These are phyloP conservation scores for Chondrus crispus DNA, from an alignment of 23 red algal genomes.

Conservation along the genomic window DNA sequence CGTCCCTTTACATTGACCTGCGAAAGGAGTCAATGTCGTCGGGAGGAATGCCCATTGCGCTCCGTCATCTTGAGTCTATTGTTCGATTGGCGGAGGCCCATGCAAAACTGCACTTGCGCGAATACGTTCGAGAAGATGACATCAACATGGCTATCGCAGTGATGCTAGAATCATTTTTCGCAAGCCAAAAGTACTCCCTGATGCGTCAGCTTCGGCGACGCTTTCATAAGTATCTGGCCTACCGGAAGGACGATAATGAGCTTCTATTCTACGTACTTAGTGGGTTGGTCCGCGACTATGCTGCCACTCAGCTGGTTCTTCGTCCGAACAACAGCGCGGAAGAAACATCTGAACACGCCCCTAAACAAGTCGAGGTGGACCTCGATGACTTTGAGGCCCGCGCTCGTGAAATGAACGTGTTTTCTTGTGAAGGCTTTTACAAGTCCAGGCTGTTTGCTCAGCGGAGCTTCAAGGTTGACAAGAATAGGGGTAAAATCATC, in stretches of 20 bases:
- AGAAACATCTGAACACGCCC: not conserved
- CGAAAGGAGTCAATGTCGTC: conserved; percentile 82
- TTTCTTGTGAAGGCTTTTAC: conserved; percentile 71
- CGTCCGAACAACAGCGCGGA: not conserved
- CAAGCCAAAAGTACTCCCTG: conserved; percentile 94
- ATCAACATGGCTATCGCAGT: conserved; percentile 91
- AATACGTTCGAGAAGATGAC: conserved; percentile 93
- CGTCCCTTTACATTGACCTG: conserved; percentile 88
- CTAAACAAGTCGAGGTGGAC: conserved; percentile 69
- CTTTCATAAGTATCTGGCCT: conserved; percentile 88
- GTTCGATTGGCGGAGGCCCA: conserved; percentile 90
- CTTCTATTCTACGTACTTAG: conserved; percentile 84
- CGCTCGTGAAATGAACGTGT: conserved; percentile 80
- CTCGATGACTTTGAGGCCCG: conserved; percentile 91
- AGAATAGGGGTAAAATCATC: conserved; percentile 48
- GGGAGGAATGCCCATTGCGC: conserved; percentile 94
- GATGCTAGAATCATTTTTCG: conserved; percentile 96
- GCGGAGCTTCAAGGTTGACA: conserved; percentile 73
- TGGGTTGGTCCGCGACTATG: conserved; percentile 90
- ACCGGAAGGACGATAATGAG: conserved; percentile 78
- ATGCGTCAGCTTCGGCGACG: conserved; percentile 78
- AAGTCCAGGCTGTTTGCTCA: conserved; percentile 47
- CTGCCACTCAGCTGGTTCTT: conserved; percentile 22
- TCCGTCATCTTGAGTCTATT: conserved; percentile 98
- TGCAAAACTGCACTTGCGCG: conserved; percentile 87